A percentile compares a stretch with the other conserved stretches of the same genome.
These are phyloP conservation scores for Kuraishia floccosa DNA, from an alignment of 805 yeast species.

Conservation along the genomic window DNA sequence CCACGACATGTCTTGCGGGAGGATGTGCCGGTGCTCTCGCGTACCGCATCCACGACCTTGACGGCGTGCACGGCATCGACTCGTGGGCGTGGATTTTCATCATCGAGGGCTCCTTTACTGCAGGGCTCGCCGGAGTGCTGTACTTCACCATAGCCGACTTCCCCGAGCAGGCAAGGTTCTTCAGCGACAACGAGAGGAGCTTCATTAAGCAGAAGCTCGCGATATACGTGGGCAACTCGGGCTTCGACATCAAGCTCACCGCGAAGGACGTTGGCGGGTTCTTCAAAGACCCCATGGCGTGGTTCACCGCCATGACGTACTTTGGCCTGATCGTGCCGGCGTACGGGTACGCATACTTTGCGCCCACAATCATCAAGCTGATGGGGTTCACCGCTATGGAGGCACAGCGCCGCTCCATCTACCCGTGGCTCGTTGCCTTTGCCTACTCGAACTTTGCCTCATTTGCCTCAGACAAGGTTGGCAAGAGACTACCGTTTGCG, in stretches of 20 bases:
- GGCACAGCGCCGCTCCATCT: constrained; percentile 75
- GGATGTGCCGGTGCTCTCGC: constrained; percentile 73
- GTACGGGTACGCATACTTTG: constrained; percentile 66
- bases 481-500: constrained; percentile 32
- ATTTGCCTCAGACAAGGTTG: constrained; percentile 41
- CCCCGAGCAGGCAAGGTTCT: constrained; percentile 56
- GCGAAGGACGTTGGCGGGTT: constrained; percentile 30
- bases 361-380: constrained; percentile 50
- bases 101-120: constrained; percentile 23
- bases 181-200: constrained; percentile 37
- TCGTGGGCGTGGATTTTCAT: constrained; percentile 38
- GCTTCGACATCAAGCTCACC: constrained; percentile 35
- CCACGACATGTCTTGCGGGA: constrained; percentile 67
- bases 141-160: constrained; percentile 52
- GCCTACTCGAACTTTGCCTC: constrained; percentile 58
- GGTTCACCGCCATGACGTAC: constrained; percentile 48
- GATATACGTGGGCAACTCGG: constrained; percentile 37
- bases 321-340: constrained; percentile 63
- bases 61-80: constrained; percentile 28
- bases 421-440: constrained; percentile 77
- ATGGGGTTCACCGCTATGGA: constrained; percentile 58
- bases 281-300: constrained; percentile 49
- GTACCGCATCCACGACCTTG: constrained; percentile 45
- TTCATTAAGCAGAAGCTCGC: constrained; percentile 51
- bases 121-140: constrained; percentile 19